These are phyloP conservation scores for Gastrolobium villosum DNA, from an alignment of 306 rosid species.

Conservation along the genomic window DNA sequence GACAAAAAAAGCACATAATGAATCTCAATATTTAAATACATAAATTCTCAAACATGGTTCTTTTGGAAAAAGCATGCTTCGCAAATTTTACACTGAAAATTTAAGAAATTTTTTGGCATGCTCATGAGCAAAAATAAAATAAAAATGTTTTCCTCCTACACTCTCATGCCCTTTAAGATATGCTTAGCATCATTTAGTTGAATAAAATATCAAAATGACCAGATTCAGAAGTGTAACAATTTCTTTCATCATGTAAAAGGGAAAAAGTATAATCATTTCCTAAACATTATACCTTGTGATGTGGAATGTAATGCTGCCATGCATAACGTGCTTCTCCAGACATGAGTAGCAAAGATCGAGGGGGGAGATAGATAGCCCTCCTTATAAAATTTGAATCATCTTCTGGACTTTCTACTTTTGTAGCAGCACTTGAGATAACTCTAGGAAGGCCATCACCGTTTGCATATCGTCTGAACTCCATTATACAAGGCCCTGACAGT, in stretches of 20 bases:
- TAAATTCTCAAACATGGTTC: constrained; percentile 28
- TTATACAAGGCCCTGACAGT: constrained; percentile 94
- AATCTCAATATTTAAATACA: constrained; percentile 2
- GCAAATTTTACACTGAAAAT: not conserved
- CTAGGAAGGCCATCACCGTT: constrained; percentile 60
- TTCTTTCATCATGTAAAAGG: constrained; percentile 4
- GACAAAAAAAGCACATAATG: not conserved
- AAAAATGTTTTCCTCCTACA: not conserved
- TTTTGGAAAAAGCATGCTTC: not conserved
- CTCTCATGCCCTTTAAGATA: constrained; percentile 1
- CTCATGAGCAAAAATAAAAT: not conserved
- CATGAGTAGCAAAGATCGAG: constrained; percentile 80
- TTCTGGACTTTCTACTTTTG: constrained; percentile 53
- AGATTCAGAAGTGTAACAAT: constrained; percentile 27
- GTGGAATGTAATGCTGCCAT: constrained; percentile 95
- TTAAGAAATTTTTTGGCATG: not conserved
- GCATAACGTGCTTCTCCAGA: constrained; percentile 94
- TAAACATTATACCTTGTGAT: constrained; percentile 72
- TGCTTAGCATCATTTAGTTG: not conserved
- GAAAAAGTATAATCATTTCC: constrained; percentile 8
- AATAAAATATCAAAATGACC: constrained; percentile 1
- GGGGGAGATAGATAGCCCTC: constrained; percentile 80
- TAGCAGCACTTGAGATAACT: constrained; percentile 53
- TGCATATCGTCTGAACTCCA: constrained; percentile 87
- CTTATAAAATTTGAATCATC: constrained; percentile 65